Percentiles rank a stretch among this genome's conserved stretches.
phyloP scores from a whole-genome alignment of 495 filamentous ascomycete species.

The Cairneyella variabilis region DNA sequence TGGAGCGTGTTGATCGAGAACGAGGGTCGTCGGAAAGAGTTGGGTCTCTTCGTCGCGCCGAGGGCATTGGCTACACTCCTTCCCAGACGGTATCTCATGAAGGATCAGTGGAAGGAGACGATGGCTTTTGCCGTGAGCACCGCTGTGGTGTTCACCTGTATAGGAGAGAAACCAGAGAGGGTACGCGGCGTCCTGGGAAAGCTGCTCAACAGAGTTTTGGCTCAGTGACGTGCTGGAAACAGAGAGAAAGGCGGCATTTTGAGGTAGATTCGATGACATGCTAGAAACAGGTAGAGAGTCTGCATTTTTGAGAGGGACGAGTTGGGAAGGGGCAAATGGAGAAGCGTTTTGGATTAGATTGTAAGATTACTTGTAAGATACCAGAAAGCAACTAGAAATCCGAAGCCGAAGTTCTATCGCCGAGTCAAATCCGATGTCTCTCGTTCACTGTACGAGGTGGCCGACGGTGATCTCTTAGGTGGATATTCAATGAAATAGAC shows the following conservation, averaged over 20 bases:
- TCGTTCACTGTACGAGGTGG: too few relatives aligned
- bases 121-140: slow-evolving; percentile 68
- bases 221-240: slow-evolving; percentile 15
- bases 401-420: background rate
- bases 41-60: slow-evolving; percentile 83
- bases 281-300: background rate
- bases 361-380: background rate
- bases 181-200: slow-evolving; percentile 75
- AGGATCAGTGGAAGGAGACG: slow-evolving; percentile 75
- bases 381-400: background rate
- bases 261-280: background rate
- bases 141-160: slow-evolving; percentile 71
- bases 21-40: slow-evolving; percentile 64
- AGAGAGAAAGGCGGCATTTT: background rate
- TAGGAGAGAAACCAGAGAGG: slow-evolving; percentile 57
- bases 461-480: too few relatives aligned
- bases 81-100: slow-evolving; percentile 63
- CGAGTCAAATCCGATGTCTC: too few relatives aligned
- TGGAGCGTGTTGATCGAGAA: slow-evolving; percentile 81
- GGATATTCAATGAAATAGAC: too few relatives aligned
- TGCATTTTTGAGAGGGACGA: background rate
- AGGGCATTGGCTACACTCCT: slow-evolving; percentile 74
- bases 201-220: slow-evolving; percentile 55
- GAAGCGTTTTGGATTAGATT: background rate
- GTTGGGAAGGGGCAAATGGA: background rate